Base-by-base conservation (phyloP, 2,329 filamentous ascomycete genomes). In the Cladosporium phlei region DNA sequence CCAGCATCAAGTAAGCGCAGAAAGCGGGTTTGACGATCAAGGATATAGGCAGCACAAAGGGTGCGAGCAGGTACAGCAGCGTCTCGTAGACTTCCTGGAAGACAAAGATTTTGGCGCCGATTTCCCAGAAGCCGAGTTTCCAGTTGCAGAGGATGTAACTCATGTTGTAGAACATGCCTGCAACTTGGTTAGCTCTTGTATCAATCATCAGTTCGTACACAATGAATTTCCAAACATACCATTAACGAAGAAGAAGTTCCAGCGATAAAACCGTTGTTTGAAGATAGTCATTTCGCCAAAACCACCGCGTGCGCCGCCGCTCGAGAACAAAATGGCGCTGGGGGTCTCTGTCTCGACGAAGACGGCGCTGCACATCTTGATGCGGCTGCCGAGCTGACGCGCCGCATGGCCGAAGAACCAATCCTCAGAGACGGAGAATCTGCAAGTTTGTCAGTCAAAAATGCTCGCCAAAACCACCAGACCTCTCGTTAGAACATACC, bases 211-310 rank as follows among this genome's bases (percentile, higher is more conserved):
- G n/a, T n/a, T n/a, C n/a, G n/a, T n/a, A n/a, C n/a, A n/a, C n/a
- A n/a, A n/a, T n/a, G n/a, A n/a, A n/a, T n/a, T n/a, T n/a, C n/a
- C n/a, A n/a, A n/a, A n/a, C 56, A 76, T 65, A 11, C 73, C 67
- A 30, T 70, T 70, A 2, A 74, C 68, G 43, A 74, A 72, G 59
- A 76, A 76, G 59, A 75, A 76, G 39, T 76, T 76, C 73, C 73
- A 76, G 11, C 73, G 60, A 40, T 66, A 65, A 53, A 76, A 75
- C 2, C 73, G 63, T 55, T 76, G 73, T 48, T 68, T 69, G 58
- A 71, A 74, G n/a, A 76, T 67, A 0, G 73, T 76, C 70, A 73
- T 75, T 54, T 76, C 73, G 8, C 73, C 73, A 45, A 73, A 76
- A 0, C 73, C 73, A 32, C 72, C 73, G 16, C 73, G 63, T 7